A percentile compares a stretch with the other conserved stretches of the same genome.
These are phyloP conservation scores for Rhizophagus clarus DNA, from an alignment of 192 early-diverging fungal genomes.

Conservation along the genomic window DNA sequence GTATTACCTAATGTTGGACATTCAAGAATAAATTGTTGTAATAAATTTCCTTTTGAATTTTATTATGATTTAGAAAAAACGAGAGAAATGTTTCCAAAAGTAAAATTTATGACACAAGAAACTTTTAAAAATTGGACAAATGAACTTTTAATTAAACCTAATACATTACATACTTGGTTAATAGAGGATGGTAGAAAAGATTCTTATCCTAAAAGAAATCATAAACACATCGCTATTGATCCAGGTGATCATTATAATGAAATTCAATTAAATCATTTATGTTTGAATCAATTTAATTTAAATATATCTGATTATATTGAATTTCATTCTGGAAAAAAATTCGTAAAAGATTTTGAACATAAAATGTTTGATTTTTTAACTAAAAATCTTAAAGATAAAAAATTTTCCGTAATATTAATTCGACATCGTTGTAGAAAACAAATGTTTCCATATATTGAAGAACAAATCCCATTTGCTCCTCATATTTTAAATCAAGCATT, in stretches of 20 bases:
- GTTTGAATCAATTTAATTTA: not conserved
- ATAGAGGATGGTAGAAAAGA: not conserved
- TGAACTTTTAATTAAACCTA: not conserved
- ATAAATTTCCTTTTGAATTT: not conserved
- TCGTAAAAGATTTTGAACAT: not conserved
- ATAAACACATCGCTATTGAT: not conserved
- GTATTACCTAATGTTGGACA: not conserved
- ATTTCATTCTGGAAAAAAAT: not conserved
- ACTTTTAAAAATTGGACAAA: conserved; percentile 1
- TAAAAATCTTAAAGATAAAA: not conserved
- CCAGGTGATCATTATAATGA: not conserved
- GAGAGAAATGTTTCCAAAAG: not conserved
- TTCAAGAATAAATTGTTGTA: not conserved
- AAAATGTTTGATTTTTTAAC: not conserved
- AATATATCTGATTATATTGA: not conserved
- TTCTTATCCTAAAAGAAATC: not conserved
- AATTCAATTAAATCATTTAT: no score
- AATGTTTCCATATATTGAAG: not conserved
- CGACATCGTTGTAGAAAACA: not conserved
- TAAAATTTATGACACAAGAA: conserved; percentile 2
- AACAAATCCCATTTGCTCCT: not conserved
- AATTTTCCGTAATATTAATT: not conserved
- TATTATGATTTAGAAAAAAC: conserved; percentile 9
- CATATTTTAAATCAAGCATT: not conserved
- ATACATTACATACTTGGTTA: not conserved